These are phyloP conservation scores for Orbilia javanica DNA, from an alignment of 2,329 filamentous ascomycete genomes.

Conservation along the genomic window DNA sequence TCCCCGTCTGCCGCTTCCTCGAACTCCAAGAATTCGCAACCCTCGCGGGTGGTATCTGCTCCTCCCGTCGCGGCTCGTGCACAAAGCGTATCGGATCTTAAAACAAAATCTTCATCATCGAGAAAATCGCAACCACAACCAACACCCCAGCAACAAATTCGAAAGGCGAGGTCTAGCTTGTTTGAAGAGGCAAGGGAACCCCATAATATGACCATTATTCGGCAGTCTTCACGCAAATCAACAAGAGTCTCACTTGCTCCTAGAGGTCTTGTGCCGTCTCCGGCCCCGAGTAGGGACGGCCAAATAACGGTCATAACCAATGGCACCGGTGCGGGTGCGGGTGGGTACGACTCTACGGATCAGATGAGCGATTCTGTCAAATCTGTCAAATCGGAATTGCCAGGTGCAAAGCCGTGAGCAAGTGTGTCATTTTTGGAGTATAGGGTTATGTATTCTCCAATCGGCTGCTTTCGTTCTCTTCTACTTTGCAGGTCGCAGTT, in stretches of 20 bases:
- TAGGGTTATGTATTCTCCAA: background rate
- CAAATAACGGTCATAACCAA: slow-evolving; percentile 57
- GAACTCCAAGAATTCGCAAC: slow-evolving; percentile 41
- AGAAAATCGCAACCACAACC: slow-evolving; percentile 38
- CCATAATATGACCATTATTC: slow-evolving; percentile 57
- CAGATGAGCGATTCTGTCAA: slow-evolving; percentile 57
- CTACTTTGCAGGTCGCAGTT: background rate
- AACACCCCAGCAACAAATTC: slow-evolving; percentile 50
- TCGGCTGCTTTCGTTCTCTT: background rate
- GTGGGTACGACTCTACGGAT: slow-evolving; percentile 51
- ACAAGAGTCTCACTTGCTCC: slow-evolving; percentile 54
- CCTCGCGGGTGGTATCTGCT: slow-evolving; percentile 45
- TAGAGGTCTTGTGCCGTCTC: slow-evolving; percentile 50
- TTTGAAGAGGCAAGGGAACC: slow-evolving; percentile 57
- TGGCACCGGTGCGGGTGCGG: slow-evolving; percentile 21
- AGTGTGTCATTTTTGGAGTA: background rate
- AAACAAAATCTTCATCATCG: slow-evolving; percentile 26
- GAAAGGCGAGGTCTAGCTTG: slow-evolving; percentile 53
- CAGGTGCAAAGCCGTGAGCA: slow-evolving; percentile 44
- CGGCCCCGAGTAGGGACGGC: slow-evolving; percentile 38
- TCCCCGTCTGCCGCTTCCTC: slow-evolving; percentile 49
- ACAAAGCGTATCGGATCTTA: slow-evolving; percentile 36
- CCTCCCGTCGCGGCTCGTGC: slow-evolving; percentile 40
- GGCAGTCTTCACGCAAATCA: slow-evolving; percentile 54
- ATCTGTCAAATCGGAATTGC: slow-evolving; percentile 55